Conservation (phyloP, 176 grass and related monocot genomes). For the Avena atlantica region DNA sequence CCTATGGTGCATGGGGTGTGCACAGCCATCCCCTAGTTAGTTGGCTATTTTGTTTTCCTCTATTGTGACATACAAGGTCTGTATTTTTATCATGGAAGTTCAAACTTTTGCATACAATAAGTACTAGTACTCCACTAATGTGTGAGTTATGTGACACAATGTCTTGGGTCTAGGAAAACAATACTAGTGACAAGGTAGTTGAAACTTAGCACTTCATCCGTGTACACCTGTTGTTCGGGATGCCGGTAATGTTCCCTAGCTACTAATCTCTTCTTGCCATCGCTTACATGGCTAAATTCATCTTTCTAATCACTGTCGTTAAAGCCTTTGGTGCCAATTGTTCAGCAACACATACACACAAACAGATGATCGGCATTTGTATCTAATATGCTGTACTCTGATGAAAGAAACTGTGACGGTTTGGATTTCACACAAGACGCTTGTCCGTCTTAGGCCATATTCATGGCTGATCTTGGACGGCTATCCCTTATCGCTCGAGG, state of each 20-base stretch:
- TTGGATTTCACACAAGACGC: background rate
- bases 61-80: background rate
- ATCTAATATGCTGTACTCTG: background rate
- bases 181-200: conserved; percentile 8
- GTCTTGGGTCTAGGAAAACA: background rate
- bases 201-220: conserved; percentile 33
- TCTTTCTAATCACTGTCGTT: conserved; percentile 39
- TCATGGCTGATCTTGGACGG: too few relatives aligned
- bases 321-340: background rate
- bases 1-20: too few relatives aligned
- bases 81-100: background rate
- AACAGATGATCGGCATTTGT: background rate
- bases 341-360: background rate
- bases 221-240: conserved; percentile 29
- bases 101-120: background rate
- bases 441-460: too few relatives aligned
- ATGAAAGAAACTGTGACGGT: conserved; percentile 33
- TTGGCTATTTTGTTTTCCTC: too few relatives aligned
- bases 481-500: too few relatives aligned
- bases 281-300: conserved; percentile 32
- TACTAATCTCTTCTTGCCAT: too few relatives aligned
- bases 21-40: too few relatives aligned
- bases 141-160: background rate
- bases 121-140: background rate
- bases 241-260: conserved; percentile 17